Evolutionary conservation across 805 yeast genomes (phyloP), one percentile per base, ranked within the genome.

Genomic region (Kregervanrija fluxuum): DNA sequence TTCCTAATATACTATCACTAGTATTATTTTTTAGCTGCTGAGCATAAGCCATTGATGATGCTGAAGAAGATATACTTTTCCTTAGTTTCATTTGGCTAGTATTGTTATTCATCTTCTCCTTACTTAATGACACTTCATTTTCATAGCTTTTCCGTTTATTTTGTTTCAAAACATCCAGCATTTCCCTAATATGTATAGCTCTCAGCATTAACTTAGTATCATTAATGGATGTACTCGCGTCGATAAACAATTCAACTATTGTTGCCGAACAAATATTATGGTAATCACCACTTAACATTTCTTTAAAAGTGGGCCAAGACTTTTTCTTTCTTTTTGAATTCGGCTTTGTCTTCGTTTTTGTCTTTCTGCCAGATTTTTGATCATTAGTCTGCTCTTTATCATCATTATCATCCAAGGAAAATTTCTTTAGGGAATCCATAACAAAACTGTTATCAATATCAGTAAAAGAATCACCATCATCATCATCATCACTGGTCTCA

Each of bases 121-220:
- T 22, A 8, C 8, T 22, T 5, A 6, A 22, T 22, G 6, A 22
- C 6, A 5, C 28, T 22, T 22, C 6, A 22, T 22, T 22, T 22
- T 6, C 28, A 22, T 22, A 22, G 8, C 8, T 6, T 22, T 22
- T 22, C 8, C 28, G 6, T 22, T 32, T 41, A 43, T 59, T 64
- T 40, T 65, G 68, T 31, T 58, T 50, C n/a, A 50, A 54, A 35
- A 73, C 56, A 11, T 64, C 60, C 22, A 59, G 61, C 75, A 79
- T 74, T 42, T 74, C 77, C 40, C 75, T 59, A 1, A 71, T 78
- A 55, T 80, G 79, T 47, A 70, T 59, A 0, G 81, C 71, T 43
- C 85, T 64, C 39, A 80, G 54, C 71, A 82, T 71, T 47, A 85
- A 60, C 53, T 80, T 79, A 63, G 79, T 67, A 55, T 85, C 91